These are phyloP conservation scores for Trypanosoma vivax DNA, from an alignment of 208 protist species.

Conservation along the genomic window DNA sequence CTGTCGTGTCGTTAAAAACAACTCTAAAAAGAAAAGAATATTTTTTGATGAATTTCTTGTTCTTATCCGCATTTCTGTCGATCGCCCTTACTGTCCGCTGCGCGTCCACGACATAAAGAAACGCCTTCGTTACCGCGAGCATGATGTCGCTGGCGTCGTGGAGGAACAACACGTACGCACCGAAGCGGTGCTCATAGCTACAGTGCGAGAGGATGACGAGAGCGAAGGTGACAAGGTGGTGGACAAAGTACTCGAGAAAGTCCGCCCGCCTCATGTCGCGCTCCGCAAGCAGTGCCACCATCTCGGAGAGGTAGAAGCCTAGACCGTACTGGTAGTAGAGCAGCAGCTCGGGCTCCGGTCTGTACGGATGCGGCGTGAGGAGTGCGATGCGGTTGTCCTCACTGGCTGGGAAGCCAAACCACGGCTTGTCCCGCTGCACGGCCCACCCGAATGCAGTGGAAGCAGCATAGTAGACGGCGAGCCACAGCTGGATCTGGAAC, in stretches of 20 bases:
- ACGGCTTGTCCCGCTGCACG: constrained; percentile 48
- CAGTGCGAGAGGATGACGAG: constrained; percentile 56
- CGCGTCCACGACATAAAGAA: constrained; percentile 51
- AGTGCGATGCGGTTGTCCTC: constrained; percentile 23
- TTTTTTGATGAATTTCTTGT: background rate
- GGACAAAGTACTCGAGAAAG: constrained; percentile 57
- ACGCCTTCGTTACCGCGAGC: constrained; percentile 41
- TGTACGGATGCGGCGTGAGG: constrained; percentile 53
- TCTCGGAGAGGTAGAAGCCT: constrained; percentile 62
- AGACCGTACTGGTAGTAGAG: constrained; percentile 65
- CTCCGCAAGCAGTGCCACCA: constrained; percentile 48
- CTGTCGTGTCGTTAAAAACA: constrained; percentile 22
- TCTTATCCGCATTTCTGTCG: background rate
- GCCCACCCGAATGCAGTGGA: constrained; percentile 48
- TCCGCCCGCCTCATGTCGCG: constrained; percentile 46
- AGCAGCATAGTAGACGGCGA: constrained; percentile 46
- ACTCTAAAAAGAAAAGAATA: constrained; percentile 23
- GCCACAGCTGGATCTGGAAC: constrained; percentile 76
- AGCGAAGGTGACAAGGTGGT: constrained; percentile 54
- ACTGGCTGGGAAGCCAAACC: constrained; percentile 45
- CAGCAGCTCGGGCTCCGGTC: constrained; percentile 25
- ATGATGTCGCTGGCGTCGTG: constrained; percentile 73
- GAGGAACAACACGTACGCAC: constrained; percentile 65
- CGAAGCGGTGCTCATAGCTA: constrained; percentile 57
- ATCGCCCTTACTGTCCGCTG: constrained; percentile 5